Percentiles rank a stretch among this genome's conserved stretches.
phyloP scores from a whole-genome alignment of 169 alveolate species.

The Perkinsus olseni region DNA sequence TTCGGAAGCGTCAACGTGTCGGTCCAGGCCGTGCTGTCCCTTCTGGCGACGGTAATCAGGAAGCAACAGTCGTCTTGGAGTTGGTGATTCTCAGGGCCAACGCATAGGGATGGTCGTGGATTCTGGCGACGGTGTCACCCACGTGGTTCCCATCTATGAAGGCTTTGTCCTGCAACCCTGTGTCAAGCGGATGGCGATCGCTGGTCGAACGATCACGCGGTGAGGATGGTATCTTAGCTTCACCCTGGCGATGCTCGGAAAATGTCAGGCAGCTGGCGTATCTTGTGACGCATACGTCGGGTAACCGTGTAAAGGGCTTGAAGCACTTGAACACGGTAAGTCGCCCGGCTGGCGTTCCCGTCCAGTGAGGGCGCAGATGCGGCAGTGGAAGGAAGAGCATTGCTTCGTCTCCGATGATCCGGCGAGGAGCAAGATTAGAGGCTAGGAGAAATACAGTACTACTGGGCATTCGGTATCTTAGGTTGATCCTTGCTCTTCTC shows the following conservation, averaged over 20 bases:
- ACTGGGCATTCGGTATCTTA: neutral
- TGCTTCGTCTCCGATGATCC: neutral
- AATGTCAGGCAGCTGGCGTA: neutral
- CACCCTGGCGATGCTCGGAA: neutral
- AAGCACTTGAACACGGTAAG: neutral
- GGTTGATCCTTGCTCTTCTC: neutral
- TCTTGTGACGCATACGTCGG: neutral
- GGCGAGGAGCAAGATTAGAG: neutral
- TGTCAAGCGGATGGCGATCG: constrained; percentile 57
- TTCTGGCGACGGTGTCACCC: constrained; percentile 80
- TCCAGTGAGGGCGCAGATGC: too few species aligned
- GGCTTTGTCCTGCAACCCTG: constrained; percentile 69
- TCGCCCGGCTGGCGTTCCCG: too few species aligned
- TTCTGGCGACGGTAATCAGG: constrained; percentile 15
- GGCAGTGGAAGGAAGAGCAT: neutral
- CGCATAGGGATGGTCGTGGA: constrained; percentile 80
- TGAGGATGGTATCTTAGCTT: neutral
- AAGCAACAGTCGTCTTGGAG: neutral
- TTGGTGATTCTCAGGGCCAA: constrained; percentile 56
- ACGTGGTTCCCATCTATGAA: constrained; percentile 70
- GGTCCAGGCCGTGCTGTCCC: constrained; percentile 68
- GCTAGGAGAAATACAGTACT: neutral
- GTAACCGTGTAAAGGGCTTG: neutral
- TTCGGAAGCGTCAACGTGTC: constrained; percentile 12
- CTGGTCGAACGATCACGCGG: constrained; percentile 69